Evolutionary conservation across 164 flowering plant species (phyloP), one percentile per base, ranked within the genome.

Genomic region (Nymphaea thermarum): DNA sequence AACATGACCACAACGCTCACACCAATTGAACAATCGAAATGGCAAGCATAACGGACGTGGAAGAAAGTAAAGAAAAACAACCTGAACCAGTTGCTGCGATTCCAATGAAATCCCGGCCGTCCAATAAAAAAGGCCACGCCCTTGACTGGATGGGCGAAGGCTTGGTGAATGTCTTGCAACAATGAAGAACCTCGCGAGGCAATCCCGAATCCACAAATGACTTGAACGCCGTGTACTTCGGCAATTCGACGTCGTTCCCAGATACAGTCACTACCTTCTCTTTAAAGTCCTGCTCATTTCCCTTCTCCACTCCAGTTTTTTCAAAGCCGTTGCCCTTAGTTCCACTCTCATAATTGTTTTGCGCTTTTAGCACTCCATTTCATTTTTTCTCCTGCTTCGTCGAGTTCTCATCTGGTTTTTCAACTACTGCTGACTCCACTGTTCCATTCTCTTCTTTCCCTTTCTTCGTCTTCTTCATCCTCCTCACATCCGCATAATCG

Each of bases 11-110:
- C n/a, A n/a, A n/a, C n/a, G n/a, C n/a, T n/a, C n/a, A n/a, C n/a
- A n/a, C n/a, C n/a, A n/a, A n/a, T n/a, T n/a, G n/a, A n/a, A n/a
- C n/a, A n/a, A n/a, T n/a, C n/a, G n/a, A 25, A 25, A 25, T 25
- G 36, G 36, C 36, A 25, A 25, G 36, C 36, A 25, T 25, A 25
- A 25, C 8, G 14, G 57, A n/a, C 11, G n/a, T 11, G 6, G 63
- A 12, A 61, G 4, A 14, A n/a, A 14, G 43, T n/a, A 25, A 55
- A n/a, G 6, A 63, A 36, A 42, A 45, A 60, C 60, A 69, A 87
- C 98, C 96, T 68, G 96, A 90, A 2, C 96, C 96, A 67, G 96
- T 89, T 4, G 81, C 82, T 0, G 96, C 98, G 64, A 90, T 88
- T 45, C 96, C 96, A 63, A 93, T 90, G 76, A 93, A 82, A 79